Conservation (phyloP, 169 alveolate genomes). For the Theileria orientalis region DNA sequence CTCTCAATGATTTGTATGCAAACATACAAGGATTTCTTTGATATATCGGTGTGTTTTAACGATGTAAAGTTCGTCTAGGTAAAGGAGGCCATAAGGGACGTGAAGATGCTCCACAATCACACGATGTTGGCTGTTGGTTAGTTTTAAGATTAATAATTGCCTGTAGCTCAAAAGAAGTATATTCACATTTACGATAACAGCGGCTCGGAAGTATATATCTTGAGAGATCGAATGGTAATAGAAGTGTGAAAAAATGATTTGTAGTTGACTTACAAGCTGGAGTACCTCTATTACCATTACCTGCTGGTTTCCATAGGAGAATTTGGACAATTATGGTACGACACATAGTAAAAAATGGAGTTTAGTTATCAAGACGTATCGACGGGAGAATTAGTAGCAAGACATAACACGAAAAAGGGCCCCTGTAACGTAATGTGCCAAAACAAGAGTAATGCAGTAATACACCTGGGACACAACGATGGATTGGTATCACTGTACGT, state of each 20-base stretch:
- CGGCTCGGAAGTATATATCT: constrained; percentile 91
- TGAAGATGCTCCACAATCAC: constrained; percentile 88
- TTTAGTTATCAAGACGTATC: constrained; percentile 86
- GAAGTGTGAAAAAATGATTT: constrained; percentile 4
- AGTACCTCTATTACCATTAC: constrained; percentile 91
- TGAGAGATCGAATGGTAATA: constrained; percentile 82
- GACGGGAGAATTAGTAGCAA: constrained; percentile 89
- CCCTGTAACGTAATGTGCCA: constrained; percentile 86
- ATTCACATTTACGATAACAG: constrained; percentile 90
- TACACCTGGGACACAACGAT: constrained; percentile 88
- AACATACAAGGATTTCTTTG: constrained; percentile 68
- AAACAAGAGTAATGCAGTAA: constrained; percentile 87
- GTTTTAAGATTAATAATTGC: not conserved
- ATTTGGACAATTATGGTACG: constrained; percentile 86
- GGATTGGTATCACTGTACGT: constrained; percentile 94
- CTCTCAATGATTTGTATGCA: constrained; percentile 84
- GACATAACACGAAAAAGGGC: constrained; percentile 87
- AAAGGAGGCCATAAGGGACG: constrained; percentile 81
- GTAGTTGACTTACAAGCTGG: constrained; percentile 82
- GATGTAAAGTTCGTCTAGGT: constrained; percentile 12
- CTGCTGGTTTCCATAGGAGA: constrained; percentile 88
- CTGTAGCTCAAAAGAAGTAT: constrained; percentile 87
- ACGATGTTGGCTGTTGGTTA: constrained; percentile 85
- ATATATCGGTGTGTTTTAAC: constrained; percentile 61
- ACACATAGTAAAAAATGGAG: not conserved